Evolutionary conservation across 169 alveolate species (phyloP).

Genomic region (Toxoplasma gondii): DNA sequence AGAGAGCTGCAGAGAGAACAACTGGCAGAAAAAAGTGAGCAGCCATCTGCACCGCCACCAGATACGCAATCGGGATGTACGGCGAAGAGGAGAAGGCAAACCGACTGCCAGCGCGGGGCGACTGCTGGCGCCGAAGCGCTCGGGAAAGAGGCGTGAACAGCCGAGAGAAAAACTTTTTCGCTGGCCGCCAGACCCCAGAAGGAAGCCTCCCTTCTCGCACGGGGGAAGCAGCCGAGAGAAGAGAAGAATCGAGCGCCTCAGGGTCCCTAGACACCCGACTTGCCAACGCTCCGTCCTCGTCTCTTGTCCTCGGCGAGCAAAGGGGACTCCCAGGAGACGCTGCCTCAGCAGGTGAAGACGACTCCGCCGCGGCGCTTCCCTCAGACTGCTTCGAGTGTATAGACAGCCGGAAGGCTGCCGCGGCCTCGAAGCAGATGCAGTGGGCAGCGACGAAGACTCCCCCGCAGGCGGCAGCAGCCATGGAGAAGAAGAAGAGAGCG

Average conservation of each 20-base stretch:
- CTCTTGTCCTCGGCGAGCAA: background rate
- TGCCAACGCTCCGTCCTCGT: background rate
- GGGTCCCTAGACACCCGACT: background rate
- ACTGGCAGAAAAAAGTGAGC: constrained; percentile 27
- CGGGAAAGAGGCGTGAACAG: background rate
- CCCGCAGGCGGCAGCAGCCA: constrained; percentile 32
- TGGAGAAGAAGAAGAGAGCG: background rate
- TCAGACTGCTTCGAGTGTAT: background rate
- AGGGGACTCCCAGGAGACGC: background rate
- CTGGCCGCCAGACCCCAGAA: no score
- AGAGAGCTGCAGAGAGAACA: background rate
- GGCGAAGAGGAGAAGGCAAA: constrained; percentile 18
- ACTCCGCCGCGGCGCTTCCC: background rate
- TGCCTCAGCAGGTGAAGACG: background rate
- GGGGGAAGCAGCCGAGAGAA: background rate
- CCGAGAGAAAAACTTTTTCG: no score
- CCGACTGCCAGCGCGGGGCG: background rate
- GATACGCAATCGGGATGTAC: constrained; percentile 32
- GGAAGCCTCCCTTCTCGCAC: background rate
- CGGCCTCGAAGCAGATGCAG: constrained; percentile 32
- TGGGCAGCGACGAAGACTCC: constrained; percentile 1
- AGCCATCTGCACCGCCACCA: background rate
- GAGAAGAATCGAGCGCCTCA: background rate
- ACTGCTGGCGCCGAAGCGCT: background rate
- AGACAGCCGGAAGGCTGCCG: background rate